A percentile compares a stretch with the other conserved stretches of the same genome.
phyloP scores from a whole-genome alignment of 495 filamentous ascomycete species.

The Talaromyces stipitatus region DNA sequence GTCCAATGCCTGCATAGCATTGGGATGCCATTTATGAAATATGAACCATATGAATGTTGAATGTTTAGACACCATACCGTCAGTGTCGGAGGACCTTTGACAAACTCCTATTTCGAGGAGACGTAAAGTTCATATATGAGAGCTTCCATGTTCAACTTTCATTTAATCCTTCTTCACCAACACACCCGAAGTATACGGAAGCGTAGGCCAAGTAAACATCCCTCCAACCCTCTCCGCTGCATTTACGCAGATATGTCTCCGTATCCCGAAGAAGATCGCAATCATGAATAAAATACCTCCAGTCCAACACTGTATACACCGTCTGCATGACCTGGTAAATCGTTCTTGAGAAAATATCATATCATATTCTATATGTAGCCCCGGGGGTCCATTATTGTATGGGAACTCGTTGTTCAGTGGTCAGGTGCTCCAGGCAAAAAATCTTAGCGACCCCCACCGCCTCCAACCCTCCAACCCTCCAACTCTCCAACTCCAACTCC shows the following conservation, averaged over 20 bases:
- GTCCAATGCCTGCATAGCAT: slow-evolving; percentile 19
- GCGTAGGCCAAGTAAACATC: slow-evolving; percentile 35
- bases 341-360: too few species aligned
- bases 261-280: slow-evolving; percentile 53
- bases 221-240: slow-evolving; percentile 40
- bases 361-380: too few species aligned
- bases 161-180: slow-evolving; percentile 34
- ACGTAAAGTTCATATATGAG: too few species aligned
- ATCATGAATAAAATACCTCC: slow-evolving; percentile 46
- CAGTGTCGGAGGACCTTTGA: not conserved
- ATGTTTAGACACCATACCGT: not conserved
- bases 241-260: slow-evolving; percentile 35
- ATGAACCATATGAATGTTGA: not conserved
- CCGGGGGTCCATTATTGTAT: too few species aligned
- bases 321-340: slow-evolving; percentile 31
- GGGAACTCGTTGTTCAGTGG: too few species aligned
- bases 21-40: slow-evolving; percentile 1
- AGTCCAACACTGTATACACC: slow-evolving; percentile 25
- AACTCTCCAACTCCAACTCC: not conserved
- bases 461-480: not conserved
- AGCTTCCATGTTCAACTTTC: too few species aligned
- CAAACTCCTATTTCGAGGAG: too few species aligned
- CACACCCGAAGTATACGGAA: slow-evolving; percentile 51
- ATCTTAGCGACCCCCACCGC: not conserved
- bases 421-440: too few species aligned